Conservation (phyloP, 768 basidiomycete genomes). For the Mycena latifolia region DNA sequence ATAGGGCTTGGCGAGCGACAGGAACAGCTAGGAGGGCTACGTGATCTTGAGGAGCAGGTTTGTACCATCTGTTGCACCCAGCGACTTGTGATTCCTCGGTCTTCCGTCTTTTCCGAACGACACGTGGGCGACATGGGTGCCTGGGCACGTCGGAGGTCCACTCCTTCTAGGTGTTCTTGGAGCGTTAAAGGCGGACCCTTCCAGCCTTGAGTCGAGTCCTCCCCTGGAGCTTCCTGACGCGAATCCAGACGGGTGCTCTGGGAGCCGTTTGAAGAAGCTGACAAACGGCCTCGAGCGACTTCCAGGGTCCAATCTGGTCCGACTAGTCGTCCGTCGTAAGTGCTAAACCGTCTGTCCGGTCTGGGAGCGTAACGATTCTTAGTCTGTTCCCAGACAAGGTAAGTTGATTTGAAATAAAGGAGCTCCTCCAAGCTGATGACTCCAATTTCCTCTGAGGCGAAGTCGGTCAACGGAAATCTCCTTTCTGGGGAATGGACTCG, state of each 20-base stretch:
- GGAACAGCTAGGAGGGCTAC: no score
- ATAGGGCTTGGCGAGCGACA: no score
- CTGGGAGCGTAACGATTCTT: slow-evolving; percentile 1
- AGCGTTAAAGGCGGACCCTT: neutral
- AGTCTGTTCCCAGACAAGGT: neutral
- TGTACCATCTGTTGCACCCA: neutral
- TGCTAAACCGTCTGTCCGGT: neutral
- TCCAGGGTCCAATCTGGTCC: no score
- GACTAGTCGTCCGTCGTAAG: neutral
- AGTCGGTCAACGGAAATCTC: neutral
- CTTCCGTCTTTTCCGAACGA: neutral
- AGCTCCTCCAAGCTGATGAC: neutral
- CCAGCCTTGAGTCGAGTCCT: neutral
- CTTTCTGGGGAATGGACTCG: neutral
- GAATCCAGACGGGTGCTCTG: no score
- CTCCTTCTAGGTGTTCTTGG: neutral
- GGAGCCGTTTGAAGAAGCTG: neutral
- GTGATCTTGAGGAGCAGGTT: no score
- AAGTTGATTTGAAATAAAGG: neutral
- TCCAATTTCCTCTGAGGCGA: neutral
- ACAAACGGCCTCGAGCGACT: no score
- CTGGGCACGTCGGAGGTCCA: neutral
- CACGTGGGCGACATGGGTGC: neutral
- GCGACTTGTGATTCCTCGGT: neutral
- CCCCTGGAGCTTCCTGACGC: neutral